These are phyloP conservation scores for Knoxdaviesia proteae DNA, from an alignment of 2,329 filamentous ascomycete species.

Conservation along the genomic window DNA sequence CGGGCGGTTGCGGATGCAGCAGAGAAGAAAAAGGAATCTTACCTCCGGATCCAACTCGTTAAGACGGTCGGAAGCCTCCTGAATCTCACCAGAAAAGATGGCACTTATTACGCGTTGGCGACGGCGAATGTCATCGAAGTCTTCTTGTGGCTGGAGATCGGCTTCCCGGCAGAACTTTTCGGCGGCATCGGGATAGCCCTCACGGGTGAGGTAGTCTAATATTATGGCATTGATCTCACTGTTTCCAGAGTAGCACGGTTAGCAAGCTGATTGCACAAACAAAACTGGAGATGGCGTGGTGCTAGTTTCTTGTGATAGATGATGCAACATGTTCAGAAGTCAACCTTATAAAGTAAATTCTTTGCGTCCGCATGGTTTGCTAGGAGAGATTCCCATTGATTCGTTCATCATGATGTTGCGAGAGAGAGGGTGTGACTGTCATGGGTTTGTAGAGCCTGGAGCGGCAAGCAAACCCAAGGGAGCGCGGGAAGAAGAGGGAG, in stretches of 20 bases:
- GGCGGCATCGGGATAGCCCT: slow-evolving; percentile 83
- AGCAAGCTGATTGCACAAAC: too few relatives aligned
- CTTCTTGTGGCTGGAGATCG: slow-evolving; percentile 56
- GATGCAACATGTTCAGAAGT: slow-evolving; percentile 27
- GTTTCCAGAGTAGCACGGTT: slow-evolving; percentile 2
- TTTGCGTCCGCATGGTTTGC: slow-evolving; percentile 70
- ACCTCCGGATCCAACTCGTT: slow-evolving; percentile 88
- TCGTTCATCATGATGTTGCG: slow-evolving; percentile 52
- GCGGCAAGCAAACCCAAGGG: background rate
- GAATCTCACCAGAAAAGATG: slow-evolving; percentile 71
- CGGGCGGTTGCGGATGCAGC: background rate
- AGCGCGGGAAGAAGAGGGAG: slow-evolving; percentile 1
- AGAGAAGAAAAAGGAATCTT: slow-evolving; percentile 17
- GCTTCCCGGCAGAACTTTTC: slow-evolving; percentile 88
- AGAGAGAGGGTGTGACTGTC: too few relatives aligned
- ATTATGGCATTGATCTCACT: slow-evolving; percentile 93
- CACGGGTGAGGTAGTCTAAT: slow-evolving; percentile 90
- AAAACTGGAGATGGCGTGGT: background rate
- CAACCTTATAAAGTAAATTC: slow-evolving; percentile 38
- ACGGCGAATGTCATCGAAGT: slow-evolving; percentile 51
- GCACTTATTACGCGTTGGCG: slow-evolving; percentile 67
- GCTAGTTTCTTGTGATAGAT: background rate
- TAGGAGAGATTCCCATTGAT: slow-evolving; percentile 99
- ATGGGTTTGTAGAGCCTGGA: too few relatives aligned
- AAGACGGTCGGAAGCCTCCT: slow-evolving; percentile 64